Percentiles rank a stretch among this genome's conserved stretches.
These are phyloP conservation scores for Dryas drummondii DNA, from an alignment of 306 rosid species.

Conservation along the genomic window DNA sequence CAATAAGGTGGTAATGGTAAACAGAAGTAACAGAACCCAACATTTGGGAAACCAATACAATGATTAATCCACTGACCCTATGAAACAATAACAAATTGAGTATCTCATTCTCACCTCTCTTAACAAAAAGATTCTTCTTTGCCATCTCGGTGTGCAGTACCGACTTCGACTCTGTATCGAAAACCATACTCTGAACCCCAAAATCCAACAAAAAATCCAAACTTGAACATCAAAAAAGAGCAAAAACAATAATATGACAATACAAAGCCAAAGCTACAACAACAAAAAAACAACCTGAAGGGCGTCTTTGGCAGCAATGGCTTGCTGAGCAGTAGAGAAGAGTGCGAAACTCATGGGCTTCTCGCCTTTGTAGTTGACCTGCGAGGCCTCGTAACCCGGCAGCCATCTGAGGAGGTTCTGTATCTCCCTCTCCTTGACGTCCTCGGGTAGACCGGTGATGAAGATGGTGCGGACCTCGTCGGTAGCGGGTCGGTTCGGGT, in stretches of 20 bases:
- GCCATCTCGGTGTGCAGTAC: constrained; percentile 99
- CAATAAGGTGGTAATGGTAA: not conserved
- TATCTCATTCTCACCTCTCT: constrained; percentile 51
- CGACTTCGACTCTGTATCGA: constrained; percentile 80
- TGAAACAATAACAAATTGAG: not conserved
- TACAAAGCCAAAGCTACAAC: not conserved
- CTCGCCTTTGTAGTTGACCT: constrained; percentile 85
- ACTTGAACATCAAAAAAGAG: not conserved
- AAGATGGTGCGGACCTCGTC: constrained; percentile 96
- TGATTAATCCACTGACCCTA: not conserved
- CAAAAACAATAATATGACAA: not conserved
- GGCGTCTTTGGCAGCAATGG: constrained; percentile 80
- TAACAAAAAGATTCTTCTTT: constrained; percentile 91
- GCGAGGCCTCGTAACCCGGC: constrained; percentile 98
- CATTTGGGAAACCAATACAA: not conserved
- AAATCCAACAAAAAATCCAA: not conserved
- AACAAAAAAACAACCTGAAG: constrained; percentile 53
- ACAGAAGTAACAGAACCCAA: not conserved
- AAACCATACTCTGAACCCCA: constrained; percentile 63
- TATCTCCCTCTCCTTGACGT: constrained; percentile 88
- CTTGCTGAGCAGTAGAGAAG: constrained; percentile 65
- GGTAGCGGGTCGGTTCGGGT: constrained; percentile 43
- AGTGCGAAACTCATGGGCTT: constrained; percentile 99
- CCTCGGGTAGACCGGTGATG: constrained; percentile 92
- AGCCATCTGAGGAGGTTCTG: constrained; percentile 86